A percentile compares a stretch with the other conserved stretches of the same genome.
Conservation (phyloP, 2,329 filamentous ascomycete species). For the Phaeosphaeriaceae sp. region DNA sequence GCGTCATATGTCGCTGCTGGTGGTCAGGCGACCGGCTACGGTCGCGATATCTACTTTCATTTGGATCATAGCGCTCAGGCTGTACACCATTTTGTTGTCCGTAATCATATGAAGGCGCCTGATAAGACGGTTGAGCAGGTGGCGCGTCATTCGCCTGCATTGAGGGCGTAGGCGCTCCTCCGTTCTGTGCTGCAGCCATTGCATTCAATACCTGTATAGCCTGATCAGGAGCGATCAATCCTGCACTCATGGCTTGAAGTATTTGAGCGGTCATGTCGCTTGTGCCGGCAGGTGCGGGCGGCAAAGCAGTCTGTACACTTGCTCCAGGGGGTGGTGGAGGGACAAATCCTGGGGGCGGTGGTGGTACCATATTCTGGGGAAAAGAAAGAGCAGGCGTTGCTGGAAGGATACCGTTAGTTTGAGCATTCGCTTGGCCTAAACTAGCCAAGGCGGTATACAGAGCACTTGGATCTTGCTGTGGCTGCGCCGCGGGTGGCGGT, state of each 20-base stretch:
- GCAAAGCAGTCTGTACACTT: constrained; percentile 30
- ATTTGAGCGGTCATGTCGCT: constrained; percentile 41
- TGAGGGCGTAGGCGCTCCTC: constrained; percentile 34
- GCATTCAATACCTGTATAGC: constrained; percentile 42
- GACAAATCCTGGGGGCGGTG: constrained; percentile 42
- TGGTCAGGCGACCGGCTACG: constrained; percentile 65
- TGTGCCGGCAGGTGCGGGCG: constrained; percentile 30
- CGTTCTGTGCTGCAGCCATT: constrained; percentile 34
- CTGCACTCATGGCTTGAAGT: constrained; percentile 41
- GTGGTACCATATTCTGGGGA: constrained; percentile 36
- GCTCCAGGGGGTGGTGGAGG: constrained; percentile 34
- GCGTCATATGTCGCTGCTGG: constrained; percentile 67
- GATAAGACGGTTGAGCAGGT: constrained; percentile 22
- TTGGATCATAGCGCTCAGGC: constrained; percentile 37
- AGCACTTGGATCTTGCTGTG: constrained; percentile 37
- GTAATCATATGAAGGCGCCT: constrained; percentile 26
- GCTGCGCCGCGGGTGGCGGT: constrained; percentile 21
- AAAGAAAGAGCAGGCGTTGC: constrained; percentile 36
- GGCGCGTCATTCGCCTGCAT: constrained; percentile 26
- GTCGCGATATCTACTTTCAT: constrained; percentile 44
- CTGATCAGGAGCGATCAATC: constrained; percentile 44
- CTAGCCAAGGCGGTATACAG: constrained; percentile 44
- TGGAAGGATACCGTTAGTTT: constrained; percentile 35
- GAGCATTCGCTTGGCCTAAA: constrained; percentile 36
- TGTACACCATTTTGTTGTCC: constrained; percentile 28